These are phyloP conservation scores for Somion occarium DNA, from an alignment of 1,284 basidiomycete genomes.

Conservation along the genomic window DNA sequence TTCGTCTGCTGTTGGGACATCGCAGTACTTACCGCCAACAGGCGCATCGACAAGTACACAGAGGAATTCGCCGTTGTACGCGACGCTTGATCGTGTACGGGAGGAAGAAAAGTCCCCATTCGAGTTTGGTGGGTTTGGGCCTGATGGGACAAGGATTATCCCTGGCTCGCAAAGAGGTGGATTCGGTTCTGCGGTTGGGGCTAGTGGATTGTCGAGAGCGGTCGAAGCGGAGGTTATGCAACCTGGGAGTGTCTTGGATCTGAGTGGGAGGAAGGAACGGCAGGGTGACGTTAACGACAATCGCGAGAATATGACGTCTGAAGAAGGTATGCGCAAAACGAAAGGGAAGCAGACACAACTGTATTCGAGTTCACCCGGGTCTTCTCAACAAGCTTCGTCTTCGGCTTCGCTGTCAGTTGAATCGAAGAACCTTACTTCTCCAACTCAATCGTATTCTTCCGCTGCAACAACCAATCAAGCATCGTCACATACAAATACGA, in stretches of 20 bases:
- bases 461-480: background rate
- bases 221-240: conserved; percentile 1
- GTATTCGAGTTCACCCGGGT: background rate
- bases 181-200: too few species aligned
- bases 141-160: too few species aligned
- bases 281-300: background rate
- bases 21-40: too few species aligned
- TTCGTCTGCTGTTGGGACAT: too few species aligned
- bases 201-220: background rate
- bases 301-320: background rate
- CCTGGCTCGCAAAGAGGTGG: too few species aligned
- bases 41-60: too few species aligned
- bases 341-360: background rate
- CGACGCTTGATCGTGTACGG: background rate
- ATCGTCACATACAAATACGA: background rate
- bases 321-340: background rate
- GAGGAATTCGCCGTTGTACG: background rate
- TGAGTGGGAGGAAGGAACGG: background rate
- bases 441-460: background rate
- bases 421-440: too few species aligned
- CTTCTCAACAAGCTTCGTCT: background rate
- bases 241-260: background rate
- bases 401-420: too few species aligned
- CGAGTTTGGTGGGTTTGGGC: background rate
- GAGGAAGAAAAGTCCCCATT: background rate